Base-by-base conservation (phyloP, 108 stramenopile genomes). In the Discostella stelligeroides region DNA sequence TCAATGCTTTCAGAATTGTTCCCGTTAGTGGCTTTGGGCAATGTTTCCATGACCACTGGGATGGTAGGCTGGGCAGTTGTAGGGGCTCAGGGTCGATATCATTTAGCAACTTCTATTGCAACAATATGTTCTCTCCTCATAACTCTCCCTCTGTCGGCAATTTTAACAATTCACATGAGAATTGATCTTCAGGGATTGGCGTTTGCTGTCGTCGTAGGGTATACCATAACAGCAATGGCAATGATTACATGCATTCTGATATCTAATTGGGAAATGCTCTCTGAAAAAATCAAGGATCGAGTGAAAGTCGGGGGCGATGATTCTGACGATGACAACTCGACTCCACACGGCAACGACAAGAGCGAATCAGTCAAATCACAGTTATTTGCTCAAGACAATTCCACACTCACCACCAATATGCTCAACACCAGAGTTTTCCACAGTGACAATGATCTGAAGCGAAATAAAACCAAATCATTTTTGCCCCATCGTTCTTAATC, bases 91-190 rank as follows among this genome's bases (percentile, higher is more conserved):
- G 63, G 63, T 9, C 42, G 63, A 23, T 63, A 63, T 25, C 2
- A 30, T 0, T 24, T 63, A n/a, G 42, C 63, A 23, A 63, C 63
- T 5, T 9, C n/a, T 13, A 63, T 63, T 63, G 28, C 28, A 23
- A 75, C 84, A 40, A 39, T 76, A 1, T 79, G 77, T 21, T 73
- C 82, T 27, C 85, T 84, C 70, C 21, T 82, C 7, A 69, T 87
- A 1, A 85, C 89, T 28, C 70, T 90, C 53, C 89, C 89, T 10
- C n/a, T 85, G 10, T 84, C 83, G 7, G 51, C 75, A n/a, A n/a
- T 82, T 25, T 70, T 61, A 43, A 81, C 78, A 13, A 76, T 70
- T 43, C 81, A 46, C 21, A 70, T 75, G 47, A 45, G 64, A 4
- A 72, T 77, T n/a, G 82, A 87, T 51, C 50, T 87, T 43, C 55